Evolutionary conservation across 345 rosid genomes (phyloP).

Genomic region (Gossypium herbaceum): DNA sequence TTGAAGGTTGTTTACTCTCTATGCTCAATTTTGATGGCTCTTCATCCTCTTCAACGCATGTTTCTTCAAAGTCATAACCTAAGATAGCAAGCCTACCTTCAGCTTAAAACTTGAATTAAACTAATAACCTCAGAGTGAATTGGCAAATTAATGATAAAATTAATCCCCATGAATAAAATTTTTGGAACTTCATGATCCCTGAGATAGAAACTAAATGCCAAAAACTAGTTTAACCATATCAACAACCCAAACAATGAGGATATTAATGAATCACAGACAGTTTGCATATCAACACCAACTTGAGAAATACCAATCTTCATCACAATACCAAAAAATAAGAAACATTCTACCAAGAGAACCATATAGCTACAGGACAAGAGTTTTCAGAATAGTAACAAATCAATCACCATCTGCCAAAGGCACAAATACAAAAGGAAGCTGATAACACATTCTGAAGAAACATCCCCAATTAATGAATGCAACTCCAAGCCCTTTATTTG

Average conservation of each 20-base stretch:
- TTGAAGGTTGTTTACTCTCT: conserved; percentile 51
- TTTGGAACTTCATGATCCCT: conserved; percentile 11
- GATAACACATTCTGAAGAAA: conserved; percentile 11
- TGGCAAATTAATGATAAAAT: neutral
- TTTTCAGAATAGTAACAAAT: neutral
- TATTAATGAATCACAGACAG: neutral
- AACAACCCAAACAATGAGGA: conserved; percentile 3
- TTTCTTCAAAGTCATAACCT: conserved; percentile 74
- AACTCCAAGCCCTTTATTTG: neutral
- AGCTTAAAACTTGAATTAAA: conserved; percentile 12
- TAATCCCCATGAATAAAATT: neutral
- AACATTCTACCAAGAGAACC: neutral
- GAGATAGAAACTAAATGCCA: neutral
- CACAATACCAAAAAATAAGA: conserved; percentile 2
- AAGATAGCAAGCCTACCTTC: conserved; percentile 21
- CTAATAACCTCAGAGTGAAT: neutral
- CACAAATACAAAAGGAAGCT: conserved; percentile 1
- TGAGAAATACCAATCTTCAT: neutral
- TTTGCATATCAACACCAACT: neutral
- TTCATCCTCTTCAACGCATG: conserved; percentile 66
- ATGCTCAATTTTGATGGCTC: conserved; percentile 49
- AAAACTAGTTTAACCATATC: neutral
- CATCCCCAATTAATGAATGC: neutral
- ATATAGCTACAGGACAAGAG: neutral
- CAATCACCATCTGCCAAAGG: conserved; percentile 3